Conservation (phyloP, 495 filamentous ascomycete species). For the Amorphotheca resinae region DNA sequence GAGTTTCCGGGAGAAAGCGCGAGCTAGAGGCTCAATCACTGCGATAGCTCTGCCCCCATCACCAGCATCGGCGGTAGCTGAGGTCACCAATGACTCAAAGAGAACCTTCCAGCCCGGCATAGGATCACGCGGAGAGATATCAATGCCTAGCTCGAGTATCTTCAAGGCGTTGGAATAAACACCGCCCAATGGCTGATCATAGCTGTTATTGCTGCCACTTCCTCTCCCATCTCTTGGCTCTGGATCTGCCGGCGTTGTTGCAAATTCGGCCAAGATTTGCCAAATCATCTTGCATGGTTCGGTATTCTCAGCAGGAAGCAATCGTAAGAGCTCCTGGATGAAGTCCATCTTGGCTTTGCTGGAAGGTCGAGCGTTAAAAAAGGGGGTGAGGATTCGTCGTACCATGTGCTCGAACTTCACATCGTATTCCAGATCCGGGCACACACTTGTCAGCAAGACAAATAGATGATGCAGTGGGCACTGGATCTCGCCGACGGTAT, state of each 20-base stretch:
- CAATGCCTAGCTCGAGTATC: conserved; percentile 47
- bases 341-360: conserved; percentile 10
- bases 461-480: conserved; percentile 17
- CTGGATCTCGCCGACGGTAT: conserved; percentile 8
- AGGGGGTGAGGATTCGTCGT: conserved; percentile 11
- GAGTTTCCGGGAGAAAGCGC: conserved; percentile 1
- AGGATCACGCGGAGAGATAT: conserved; percentile 10
- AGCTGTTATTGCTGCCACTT: not conserved
- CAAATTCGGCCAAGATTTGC: conserved; percentile 27
- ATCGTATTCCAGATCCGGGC: conserved; percentile 16
- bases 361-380: conserved; percentile 13
- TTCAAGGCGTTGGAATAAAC: conserved; percentile 61
- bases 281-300: conserved; percentile 24
- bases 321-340: conserved; percentile 11
- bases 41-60: conserved; percentile 46
- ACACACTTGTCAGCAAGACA: conserved; percentile 6
- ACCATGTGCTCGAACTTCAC: conserved; percentile 10
- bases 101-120: conserved; percentile 47
- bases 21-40: conserved; percentile 58
- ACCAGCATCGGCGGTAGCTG: conserved; percentile 51
- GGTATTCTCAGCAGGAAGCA: conserved; percentile 17
- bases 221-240: conserved; percentile 16
- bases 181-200: conserved; percentile 27
- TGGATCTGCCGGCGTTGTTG: conserved; percentile 21
- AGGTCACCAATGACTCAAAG: conserved; percentile 42